phyloP scores from a whole-genome alignment of 2,329 filamentous ascomycete species.

The Fusarium chuoi region DNA sequence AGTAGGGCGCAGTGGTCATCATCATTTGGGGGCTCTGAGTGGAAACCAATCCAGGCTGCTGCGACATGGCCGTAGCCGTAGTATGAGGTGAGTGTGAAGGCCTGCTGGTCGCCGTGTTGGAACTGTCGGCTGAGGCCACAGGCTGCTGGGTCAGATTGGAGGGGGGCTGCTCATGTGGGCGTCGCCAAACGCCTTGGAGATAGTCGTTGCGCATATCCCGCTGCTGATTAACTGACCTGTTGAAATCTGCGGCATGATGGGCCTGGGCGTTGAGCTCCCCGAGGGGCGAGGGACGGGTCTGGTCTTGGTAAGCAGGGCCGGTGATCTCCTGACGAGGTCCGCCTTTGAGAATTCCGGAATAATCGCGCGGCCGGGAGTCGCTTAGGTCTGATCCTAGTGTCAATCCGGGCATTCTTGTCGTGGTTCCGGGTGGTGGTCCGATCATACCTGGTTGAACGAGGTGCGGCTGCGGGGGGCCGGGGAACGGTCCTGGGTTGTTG shows the following conservation, averaged over 20 bases:
- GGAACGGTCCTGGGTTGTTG: slow-evolving; percentile 74
- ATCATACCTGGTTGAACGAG: slow-evolving; percentile 79
- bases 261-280: slow-evolving; percentile 87
- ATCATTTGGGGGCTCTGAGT: slow-evolving; percentile 74
- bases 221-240: slow-evolving; percentile 83
- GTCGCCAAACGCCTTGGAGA: slow-evolving; percentile 82
- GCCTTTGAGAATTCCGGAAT: slow-evolving; percentile 78
- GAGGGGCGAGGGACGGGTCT: slow-evolving; percentile 78
- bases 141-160: slow-evolving; percentile 60
- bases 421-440: slow-evolving; percentile 69
- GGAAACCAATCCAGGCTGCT: slow-evolving; percentile 67
- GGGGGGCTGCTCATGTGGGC: slow-evolving; percentile 80
- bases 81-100: slow-evolving; percentile 69
- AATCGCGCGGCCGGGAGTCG: slow-evolving; percentile 81
- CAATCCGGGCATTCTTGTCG: slow-evolving; percentile 84
- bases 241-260: slow-evolving; percentile 89
- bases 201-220: slow-evolving; percentile 83
- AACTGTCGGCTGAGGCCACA: slow-evolving; percentile 54
- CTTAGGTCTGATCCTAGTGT: slow-evolving; percentile 82
- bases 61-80: slow-evolving; percentile 63
- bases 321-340: slow-evolving; percentile 90
- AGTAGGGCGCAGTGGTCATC: slow-evolving; percentile 74
- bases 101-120: slow-evolving; percentile 60
- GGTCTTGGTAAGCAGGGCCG: slow-evolving; percentile 88
- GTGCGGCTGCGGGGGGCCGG: slow-evolving; percentile 73